phyloP scores from a whole-genome alignment of 345 rosid species.

The Populus alba region DNA sequence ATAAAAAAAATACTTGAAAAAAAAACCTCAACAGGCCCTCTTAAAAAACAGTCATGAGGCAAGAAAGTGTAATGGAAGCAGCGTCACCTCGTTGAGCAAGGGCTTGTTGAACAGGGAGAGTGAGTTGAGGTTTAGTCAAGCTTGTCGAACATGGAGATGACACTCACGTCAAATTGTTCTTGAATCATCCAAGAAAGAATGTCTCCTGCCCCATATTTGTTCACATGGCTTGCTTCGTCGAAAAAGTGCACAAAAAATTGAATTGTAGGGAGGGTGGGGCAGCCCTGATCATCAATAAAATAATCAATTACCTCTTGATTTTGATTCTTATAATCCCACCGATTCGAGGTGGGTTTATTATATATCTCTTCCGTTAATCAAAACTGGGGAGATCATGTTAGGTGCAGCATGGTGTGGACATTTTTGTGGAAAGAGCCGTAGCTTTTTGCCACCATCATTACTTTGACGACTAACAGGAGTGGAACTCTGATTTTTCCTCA shows the following conservation, averaged over 20 bases:
- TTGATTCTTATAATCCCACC: neutral
- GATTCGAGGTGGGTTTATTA: neutral
- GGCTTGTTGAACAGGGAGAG: neutral
- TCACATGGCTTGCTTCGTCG: slow-evolving; percentile 8
- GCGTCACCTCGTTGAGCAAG: neutral
- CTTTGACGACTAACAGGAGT: neutral
- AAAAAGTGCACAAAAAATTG: slow-evolving; percentile 1
- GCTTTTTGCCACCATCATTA: neutral
- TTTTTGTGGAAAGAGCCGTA: neutral
- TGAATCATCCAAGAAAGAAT: neutral
- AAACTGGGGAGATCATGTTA: neutral
- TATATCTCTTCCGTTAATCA: neutral
- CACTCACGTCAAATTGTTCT: neutral
- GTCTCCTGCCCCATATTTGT: neutral
- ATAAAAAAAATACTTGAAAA: too few relatives aligned
- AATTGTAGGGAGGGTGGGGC: neutral
- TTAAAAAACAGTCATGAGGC: neutral
- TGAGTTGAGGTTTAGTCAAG: neutral
- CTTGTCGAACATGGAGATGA: neutral
- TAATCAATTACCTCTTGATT: neutral
- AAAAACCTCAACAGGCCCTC: too few relatives aligned
- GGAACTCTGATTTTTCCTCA: neutral
- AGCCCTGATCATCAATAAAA: neutral
- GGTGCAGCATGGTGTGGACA: neutral
- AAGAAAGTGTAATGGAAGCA: neutral